A percentile compares a stretch with the other conserved stretches of the same genome.
Conservation (phyloP, 75 land plant genomes). For the Pinus albicaulis region DNA sequence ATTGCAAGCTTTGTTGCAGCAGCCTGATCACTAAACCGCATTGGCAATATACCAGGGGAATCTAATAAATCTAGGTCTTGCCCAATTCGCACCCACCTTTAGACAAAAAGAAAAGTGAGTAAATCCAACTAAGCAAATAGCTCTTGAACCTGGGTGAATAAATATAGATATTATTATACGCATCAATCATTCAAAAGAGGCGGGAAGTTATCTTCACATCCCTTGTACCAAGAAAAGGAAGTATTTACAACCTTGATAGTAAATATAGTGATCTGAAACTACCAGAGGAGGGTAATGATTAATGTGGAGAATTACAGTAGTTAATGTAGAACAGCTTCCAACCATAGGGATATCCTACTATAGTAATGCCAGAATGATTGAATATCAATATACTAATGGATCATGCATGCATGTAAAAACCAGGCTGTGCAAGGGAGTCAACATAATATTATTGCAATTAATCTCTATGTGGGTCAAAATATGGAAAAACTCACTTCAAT, state of each 20-base stretch:
- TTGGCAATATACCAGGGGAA: constrained; percentile 94
- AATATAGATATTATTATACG: too few species aligned
- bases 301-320: too few species aligned
- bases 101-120: background rate
- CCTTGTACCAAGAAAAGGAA: background rate
- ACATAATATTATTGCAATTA: background rate
- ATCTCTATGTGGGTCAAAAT: background rate
- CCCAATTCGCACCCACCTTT: constrained; percentile 91
- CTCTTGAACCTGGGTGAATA: too few species aligned
- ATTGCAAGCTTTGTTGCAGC: constrained; percentile 94
- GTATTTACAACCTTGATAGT: background rate
- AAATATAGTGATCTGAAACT: background rate
- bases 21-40: constrained; percentile 84
- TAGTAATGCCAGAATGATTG: too few species aligned
- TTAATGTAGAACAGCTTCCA: too few species aligned
- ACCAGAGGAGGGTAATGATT: too few species aligned
- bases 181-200: background rate
- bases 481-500: constrained; percentile 51
- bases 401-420: constrained; percentile 2
- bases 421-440: background rate
- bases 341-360: too few species aligned
- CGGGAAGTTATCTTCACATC: background rate
- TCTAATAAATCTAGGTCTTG: constrained; percentile 89
- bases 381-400: background rate
- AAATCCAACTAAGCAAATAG: too few species aligned